Conservation (phyloP, 352 stramenopile species). For the Globisporangium radiosum region DNA sequence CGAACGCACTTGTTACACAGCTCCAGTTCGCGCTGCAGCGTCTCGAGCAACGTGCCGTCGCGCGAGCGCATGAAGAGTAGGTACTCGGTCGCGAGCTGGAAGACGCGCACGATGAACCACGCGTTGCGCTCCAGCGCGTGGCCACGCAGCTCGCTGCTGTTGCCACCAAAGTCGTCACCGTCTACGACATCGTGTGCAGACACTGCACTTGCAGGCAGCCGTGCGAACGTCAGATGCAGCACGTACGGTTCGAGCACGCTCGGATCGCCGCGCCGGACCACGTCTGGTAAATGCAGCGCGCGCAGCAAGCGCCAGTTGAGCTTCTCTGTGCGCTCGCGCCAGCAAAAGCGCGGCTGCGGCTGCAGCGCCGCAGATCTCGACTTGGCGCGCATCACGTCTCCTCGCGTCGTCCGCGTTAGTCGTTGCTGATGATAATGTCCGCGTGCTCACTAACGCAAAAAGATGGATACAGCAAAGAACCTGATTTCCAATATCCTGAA, state of each 20-base stretch:
- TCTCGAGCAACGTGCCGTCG: slow-evolving; percentile 46
- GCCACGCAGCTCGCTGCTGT: slow-evolving; percentile 1
- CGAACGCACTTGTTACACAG: slow-evolving; percentile 19
- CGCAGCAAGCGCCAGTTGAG: slow-evolving; percentile 67
- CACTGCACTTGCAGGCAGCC: slow-evolving; percentile 22
- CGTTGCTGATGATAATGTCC: too few species aligned
- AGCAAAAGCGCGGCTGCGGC: slow-evolving; percentile 46
- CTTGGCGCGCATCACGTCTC: neutral
- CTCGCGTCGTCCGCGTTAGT: too few species aligned
- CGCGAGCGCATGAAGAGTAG: slow-evolving; percentile 57
- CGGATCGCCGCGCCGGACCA: slow-evolving; percentile 47
- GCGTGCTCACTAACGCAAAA: too few species aligned
- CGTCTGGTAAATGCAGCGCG: slow-evolving; percentile 37
- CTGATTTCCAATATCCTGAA: too few species aligned
- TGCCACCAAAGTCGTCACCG: neutral
- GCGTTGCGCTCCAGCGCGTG: slow-evolving; percentile 25
- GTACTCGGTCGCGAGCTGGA: slow-evolving; percentile 77
- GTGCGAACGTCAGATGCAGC: slow-evolving; percentile 68
- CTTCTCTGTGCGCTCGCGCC: slow-evolving; percentile 65
- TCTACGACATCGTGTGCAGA: neutral
- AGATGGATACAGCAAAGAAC: too few species aligned
- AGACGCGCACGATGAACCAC: slow-evolving; percentile 63
- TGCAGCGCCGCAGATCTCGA: neutral
- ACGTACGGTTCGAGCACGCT: slow-evolving; percentile 59
- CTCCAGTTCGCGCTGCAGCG: slow-evolving; percentile 38